These are phyloP conservation scores for Haplographium delicatum DNA, from an alignment of 495 filamentous ascomycete species.

Conservation along the genomic window DNA sequence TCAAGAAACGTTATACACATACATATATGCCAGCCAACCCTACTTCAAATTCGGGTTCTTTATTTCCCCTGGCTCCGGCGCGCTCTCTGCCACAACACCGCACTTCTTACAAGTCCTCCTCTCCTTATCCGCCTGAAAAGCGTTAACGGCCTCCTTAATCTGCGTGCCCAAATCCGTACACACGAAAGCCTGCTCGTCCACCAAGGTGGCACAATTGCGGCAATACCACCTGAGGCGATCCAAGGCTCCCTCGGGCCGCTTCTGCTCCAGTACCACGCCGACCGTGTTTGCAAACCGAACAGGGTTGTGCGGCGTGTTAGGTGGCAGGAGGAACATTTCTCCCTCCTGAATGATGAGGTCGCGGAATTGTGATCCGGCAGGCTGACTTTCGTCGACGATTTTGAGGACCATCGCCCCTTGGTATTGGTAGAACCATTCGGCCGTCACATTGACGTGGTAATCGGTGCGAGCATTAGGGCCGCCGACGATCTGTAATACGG, in stretches of 20 bases:
- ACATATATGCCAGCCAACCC: too few relatives aligned
- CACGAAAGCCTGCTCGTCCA: slow-evolving; percentile 82
- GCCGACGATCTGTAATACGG: slow-evolving; percentile 68
- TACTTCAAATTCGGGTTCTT: slow-evolving; percentile 45
- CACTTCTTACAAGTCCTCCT: slow-evolving; percentile 75
- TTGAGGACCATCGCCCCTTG: slow-evolving; percentile 89
- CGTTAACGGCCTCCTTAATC: slow-evolving; percentile 88
- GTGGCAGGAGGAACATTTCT: slow-evolving; percentile 88
- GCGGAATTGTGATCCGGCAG: slow-evolving; percentile 43
- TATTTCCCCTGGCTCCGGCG: slow-evolving; percentile 43
- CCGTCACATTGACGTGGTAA: slow-evolving; percentile 96
- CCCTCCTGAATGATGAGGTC: slow-evolving; percentile 90
- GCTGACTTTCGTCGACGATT: slow-evolving; percentile 58
- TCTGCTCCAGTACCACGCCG: slow-evolving; percentile 88
- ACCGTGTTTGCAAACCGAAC: slow-evolving; percentile 60
- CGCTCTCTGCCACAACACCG: slow-evolving; percentile 61
- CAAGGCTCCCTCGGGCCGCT: slow-evolving; percentile 58
- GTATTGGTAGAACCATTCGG: slow-evolving; percentile 98
- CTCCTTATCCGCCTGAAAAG: slow-evolving; percentile 65
- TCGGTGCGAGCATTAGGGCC: slow-evolving; percentile 95
- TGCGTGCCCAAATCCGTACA: slow-evolving; percentile 94
- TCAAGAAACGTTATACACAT: too few relatives aligned
- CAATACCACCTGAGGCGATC: slow-evolving; percentile 95
- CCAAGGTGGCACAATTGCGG: slow-evolving; percentile 59
- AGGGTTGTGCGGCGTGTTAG: slow-evolving; percentile 82